Conservation (phyloP, 148 eudicot species). For the Persicaria maculosa region DNA sequence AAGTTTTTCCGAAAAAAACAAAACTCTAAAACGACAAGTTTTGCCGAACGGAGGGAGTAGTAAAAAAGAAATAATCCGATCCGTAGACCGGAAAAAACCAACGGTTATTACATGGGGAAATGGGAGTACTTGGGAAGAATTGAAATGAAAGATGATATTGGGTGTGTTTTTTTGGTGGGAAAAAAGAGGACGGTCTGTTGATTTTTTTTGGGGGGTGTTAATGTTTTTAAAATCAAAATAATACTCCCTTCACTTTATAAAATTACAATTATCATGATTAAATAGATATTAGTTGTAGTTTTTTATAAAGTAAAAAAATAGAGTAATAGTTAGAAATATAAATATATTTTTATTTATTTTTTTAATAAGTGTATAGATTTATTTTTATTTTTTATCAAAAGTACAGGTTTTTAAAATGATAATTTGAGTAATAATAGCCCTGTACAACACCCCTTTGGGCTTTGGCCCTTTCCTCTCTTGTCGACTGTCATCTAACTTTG, state of each 20-base stretch:
- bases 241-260: background rate
- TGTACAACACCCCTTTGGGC: background rate
- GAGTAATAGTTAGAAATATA: no score
- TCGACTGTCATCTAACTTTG: background rate
- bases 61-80: no score
- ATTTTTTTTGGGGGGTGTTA: background rate
- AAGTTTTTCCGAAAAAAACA: no score
- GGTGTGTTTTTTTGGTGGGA: background rate
- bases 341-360: no score
- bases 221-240: background rate
- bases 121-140: background rate
- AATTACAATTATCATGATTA: no score
- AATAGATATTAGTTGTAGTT: no score
- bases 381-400: background rate
- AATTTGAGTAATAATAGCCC: no score
- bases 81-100: background rate
- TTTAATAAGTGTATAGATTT: no score
- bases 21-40: no score
- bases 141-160: background rate
- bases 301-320: no score
- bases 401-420: background rate
- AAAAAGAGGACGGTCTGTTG: no score
- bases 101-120: conserved; percentile 3
- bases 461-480: background rate
- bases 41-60: no score